phyloP scores from a whole-genome alignment of 2,329 filamentous ascomycete species.

The Diaporthe velutina region DNA sequence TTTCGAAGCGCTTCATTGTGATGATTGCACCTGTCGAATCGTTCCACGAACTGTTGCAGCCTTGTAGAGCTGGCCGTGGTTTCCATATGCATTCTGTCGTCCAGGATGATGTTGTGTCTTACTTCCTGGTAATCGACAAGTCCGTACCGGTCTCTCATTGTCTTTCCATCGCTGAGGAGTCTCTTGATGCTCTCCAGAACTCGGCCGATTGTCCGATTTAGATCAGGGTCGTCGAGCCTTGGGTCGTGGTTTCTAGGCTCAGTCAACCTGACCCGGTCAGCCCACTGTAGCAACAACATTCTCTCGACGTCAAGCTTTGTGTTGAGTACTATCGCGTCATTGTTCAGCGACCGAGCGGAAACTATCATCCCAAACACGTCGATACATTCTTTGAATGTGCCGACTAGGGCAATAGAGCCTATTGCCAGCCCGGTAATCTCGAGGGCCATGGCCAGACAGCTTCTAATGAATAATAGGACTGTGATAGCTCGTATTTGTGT shows the following conservation, averaged over 20 bases:
- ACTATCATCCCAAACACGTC: not conserved
- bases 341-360: not conserved
- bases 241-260: not conserved
- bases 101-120: accelerated
- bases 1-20: accelerated
- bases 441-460: not conserved
- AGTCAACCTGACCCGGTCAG: not conserved
- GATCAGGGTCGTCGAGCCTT: not conserved
- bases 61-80: not conserved
- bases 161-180: not conserved
- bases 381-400: not conserved
- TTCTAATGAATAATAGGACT: no score
- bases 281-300: not conserved
- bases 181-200: not conserved
- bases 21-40: not conserved
- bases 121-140: not conserved
- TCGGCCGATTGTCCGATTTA: not conserved
- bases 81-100: accelerated
- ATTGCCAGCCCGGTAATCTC: not conserved
- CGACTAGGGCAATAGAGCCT: not conserved
- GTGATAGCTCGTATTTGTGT: not conserved
- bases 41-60: not conserved
- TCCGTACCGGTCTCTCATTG: not conserved
- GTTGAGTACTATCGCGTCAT: not conserved
- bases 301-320: not conserved